These are phyloP conservation scores for Trichosanthes truncata DNA, from an alignment of 306 rosid species.

Conservation along the genomic window DNA sequence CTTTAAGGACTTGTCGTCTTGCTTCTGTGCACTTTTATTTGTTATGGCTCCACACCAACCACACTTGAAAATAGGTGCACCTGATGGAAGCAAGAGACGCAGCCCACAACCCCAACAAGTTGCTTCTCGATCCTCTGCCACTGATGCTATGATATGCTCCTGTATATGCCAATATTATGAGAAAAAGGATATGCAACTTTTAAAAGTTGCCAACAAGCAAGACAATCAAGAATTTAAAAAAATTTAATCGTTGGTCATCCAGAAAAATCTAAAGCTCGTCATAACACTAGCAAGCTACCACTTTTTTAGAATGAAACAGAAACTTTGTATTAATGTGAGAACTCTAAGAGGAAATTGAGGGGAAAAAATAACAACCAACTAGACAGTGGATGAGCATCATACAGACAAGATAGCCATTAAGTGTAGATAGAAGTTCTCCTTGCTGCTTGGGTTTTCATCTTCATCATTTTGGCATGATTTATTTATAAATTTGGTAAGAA, in stretches of 20 bases:
- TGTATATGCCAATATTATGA: conserved; percentile 45
- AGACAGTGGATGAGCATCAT: neutral
- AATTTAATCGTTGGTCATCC: neutral
- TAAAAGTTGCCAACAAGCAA: neutral
- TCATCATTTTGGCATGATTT: neutral
- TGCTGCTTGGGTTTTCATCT: neutral
- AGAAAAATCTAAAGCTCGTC: neutral
- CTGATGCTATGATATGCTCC: conserved; percentile 49
- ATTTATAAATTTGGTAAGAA: neutral
- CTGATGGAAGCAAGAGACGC: conserved; percentile 53
- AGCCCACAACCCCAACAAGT: conserved; percentile 98
- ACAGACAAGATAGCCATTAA: neutral
- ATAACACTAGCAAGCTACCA: neutral
- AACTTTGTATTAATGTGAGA: neutral
- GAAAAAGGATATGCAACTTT: conserved; percentile 12
- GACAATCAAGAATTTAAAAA: neutral
- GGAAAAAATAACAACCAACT: neutral
- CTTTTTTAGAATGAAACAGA: neutral
- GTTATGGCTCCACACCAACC: conserved; percentile 99
- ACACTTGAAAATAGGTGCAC: conserved; percentile 64
- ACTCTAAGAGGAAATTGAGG: neutral
- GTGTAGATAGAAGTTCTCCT: neutral
- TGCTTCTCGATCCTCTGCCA: conserved; percentile 44
- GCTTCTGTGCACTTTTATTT: conserved; percentile 40
- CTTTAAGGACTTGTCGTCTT: conserved; percentile 33